Evolutionary conservation across 2,329 filamentous ascomycete species (phyloP).

Genomic region (Alternaria arbusti): DNA sequence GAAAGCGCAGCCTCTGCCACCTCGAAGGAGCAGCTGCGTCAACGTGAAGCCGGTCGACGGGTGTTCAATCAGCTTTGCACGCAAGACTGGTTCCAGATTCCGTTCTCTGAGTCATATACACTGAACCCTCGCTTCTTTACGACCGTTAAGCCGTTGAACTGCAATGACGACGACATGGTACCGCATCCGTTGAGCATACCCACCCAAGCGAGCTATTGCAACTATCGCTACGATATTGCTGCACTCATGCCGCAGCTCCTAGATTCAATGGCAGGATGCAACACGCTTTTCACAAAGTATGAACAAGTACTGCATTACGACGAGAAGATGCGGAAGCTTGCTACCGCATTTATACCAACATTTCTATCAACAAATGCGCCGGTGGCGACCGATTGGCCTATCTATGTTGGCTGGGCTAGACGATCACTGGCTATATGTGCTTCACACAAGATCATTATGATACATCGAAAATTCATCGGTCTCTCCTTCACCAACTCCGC

Average conservation of each 20-base stretch:
- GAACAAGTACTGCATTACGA: conserved; percentile 50
- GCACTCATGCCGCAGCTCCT: conserved; percentile 48
- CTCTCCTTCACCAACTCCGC: conserved; percentile 48
- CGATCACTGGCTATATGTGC: conserved; percentile 47
- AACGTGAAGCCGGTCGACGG: conserved; percentile 42
- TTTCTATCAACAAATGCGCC: conserved; percentile 42
- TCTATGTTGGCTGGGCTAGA: conserved; percentile 48
- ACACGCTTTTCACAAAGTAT: conserved; percentile 51
- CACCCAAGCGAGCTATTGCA: conserved; percentile 44
- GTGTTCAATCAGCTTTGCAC: conserved; percentile 49
- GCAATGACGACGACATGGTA: conserved; percentile 40
- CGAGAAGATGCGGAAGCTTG: conserved; percentile 45
- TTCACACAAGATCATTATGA: conserved; percentile 53
- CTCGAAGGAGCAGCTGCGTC: conserved; percentile 15
- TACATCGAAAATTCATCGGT: conserved; percentile 50
- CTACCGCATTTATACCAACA: conserved; percentile 40
- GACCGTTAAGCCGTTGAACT: conserved; percentile 40
- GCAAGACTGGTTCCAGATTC: conserved; percentile 52
- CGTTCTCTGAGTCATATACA: conserved; percentile 49
- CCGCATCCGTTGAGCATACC: conserved; percentile 21
- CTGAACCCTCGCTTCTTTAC: conserved; percentile 41
- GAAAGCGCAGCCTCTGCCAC: conserved; percentile 6
- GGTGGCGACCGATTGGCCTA: conserved; percentile 42
- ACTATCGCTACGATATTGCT: conserved; percentile 47
- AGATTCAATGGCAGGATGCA: conserved; percentile 42